Evolutionary conservation across 176 grass and related monocot species (phyloP).

Genomic region (Bolboschoenus planiculmis): DNA sequence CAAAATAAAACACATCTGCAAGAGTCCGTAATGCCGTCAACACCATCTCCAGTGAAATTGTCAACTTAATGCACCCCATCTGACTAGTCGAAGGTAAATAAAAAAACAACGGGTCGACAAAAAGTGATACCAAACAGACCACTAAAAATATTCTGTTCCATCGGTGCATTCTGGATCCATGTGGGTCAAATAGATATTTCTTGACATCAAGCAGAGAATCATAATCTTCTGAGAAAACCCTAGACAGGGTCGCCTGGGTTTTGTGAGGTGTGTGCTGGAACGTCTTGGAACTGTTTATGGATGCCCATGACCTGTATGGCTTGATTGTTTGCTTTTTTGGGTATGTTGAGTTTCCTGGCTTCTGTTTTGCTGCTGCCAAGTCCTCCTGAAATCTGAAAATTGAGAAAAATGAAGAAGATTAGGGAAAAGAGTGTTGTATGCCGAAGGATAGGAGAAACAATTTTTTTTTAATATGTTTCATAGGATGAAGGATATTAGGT

Average conservation of each 20-base stretch:
- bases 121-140: conserved; percentile 58
- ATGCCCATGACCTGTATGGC: conserved; percentile 30
- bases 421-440: neutral
- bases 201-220: conserved; percentile 42
- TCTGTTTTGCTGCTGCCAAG: conserved; percentile 27
- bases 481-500: neutral
- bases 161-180: conserved; percentile 41
- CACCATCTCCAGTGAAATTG: conserved; percentile 29
- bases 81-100: conserved; percentile 56
- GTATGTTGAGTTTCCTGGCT: conserved; percentile 25
- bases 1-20: conserved; percentile 61
- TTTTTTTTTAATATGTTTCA: neutral
- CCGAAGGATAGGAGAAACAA: neutral
- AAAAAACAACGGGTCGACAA: conserved; percentile 86
- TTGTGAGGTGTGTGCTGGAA: conserved; percentile 32
- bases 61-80: conserved; percentile 48
- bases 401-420: neutral
- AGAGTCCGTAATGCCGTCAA: conserved; percentile 61
- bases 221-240: conserved; percentile 81
- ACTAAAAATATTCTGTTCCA: conserved; percentile 88
- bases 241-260: conserved; percentile 43
- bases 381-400: conserved; percentile 66
- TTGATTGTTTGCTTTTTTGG: conserved; percentile 17
- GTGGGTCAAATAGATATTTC: conserved; percentile 52
- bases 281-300: conserved; percentile 23